Evolutionary conservation across 345 rosid genomes (phyloP), one percentile per base, ranked within the genome.

Genomic region (Eucalyptus curtisii): DNA sequence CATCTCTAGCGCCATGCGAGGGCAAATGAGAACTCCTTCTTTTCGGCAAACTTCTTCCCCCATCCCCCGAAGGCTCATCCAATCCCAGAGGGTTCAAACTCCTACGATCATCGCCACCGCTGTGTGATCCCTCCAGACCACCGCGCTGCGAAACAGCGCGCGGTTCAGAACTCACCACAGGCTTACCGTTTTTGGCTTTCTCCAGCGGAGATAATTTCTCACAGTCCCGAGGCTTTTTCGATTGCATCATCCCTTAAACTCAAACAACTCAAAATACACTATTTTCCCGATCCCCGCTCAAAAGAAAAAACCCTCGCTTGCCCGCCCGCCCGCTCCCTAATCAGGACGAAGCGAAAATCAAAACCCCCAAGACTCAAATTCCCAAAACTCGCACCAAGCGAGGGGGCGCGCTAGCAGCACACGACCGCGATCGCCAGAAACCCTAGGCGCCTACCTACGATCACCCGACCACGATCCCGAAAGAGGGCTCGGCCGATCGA

Each of bases 221-320:
- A 57, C 86, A 88, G 79, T 93, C 95, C 55, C 88, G 92, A 81
- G 86, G 89, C 90, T 92, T 93, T 90, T 94, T 88, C 86, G 94
- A 89, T 53, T 95, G 94, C 96, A 95, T 94, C 90, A 88, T 92
- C 79, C 22, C 71, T 10, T 20, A 6, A 80, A 17, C 59, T 49
- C 66, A 25, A 16, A 76, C 22, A 48, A 76, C 44, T 30, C 12
- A 50, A 87, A 71, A 8, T 17, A 76, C 47, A 37, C 82, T 76
- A 76, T 40, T 40, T 68, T 24, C 61, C 81, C 25, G 44, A 68
- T 33, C 44, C 81, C 22, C 10, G 79, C 79, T 31, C 11, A 10
- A 31, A 66, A 68, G 10, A 52, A 52, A 3, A 19, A 52, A 19
- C 57, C 81, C 81, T 71, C 25, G 10, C 47, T 40, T 44, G 47